Conservation (phyloP, 768 basidiomycete species). For the Termitomyces sp. region DNA sequence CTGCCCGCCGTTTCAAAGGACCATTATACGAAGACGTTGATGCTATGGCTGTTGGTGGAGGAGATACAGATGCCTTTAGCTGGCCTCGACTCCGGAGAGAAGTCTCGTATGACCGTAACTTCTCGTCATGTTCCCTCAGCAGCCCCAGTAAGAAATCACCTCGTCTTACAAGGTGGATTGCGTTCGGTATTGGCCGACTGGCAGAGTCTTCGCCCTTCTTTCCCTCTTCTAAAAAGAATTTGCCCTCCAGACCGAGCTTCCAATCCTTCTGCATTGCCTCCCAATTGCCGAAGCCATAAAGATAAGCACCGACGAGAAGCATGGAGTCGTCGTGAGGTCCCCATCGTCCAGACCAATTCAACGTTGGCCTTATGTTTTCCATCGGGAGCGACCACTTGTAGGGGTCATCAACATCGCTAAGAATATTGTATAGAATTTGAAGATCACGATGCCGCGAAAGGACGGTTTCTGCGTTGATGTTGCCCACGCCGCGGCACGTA, state of each 20-base stretch:
- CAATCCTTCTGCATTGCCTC: conserved; percentile 90
- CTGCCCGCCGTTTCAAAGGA: conserved; percentile 69
- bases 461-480: conserved; percentile 97
- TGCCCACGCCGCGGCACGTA: conserved; percentile 80
- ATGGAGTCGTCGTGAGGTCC: conserved; percentile 88
- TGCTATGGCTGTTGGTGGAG: conserved; percentile 65
- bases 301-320: conserved; percentile 88
- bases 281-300: conserved; percentile 97
- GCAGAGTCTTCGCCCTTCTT: conserved; percentile 89
- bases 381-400: conserved; percentile 86
- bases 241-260: conserved; percentile 76
- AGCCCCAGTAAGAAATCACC: conserved; percentile 90
- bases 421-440: conserved; percentile 77
- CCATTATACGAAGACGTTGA: conserved; percentile 61
- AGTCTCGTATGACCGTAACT: conserved; percentile 83
- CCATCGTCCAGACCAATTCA: conserved; percentile 98
- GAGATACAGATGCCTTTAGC: conserved; percentile 67
- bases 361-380: conserved; percentile 88
- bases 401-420: conserved; percentile 65
- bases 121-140: conserved; percentile 85
- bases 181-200: conserved; percentile 89
- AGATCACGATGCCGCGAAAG: conserved; percentile 87
- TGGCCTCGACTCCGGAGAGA: conserved; percentile 68
- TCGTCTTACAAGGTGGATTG: conserved; percentile 95
- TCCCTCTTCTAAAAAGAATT: conserved; percentile 97